Evolutionary conservation across 2,329 filamentous ascomycete species (phyloP).

Genomic region (Aspergillus viridinutans): DNA sequence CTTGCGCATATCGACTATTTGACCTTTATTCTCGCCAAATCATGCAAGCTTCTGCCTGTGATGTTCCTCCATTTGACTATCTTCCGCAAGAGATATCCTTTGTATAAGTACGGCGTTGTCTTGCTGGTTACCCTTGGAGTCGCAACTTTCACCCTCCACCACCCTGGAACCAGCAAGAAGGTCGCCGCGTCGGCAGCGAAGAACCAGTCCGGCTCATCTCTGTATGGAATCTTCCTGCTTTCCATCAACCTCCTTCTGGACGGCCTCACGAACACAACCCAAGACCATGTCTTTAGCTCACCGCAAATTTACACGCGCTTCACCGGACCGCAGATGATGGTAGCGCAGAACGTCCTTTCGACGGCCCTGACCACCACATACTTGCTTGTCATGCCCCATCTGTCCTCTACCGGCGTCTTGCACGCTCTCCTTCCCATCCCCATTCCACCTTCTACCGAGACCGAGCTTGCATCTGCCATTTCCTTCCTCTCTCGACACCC

Average conservation of each 20-base stretch:
- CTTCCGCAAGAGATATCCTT: conserved; percentile 81
- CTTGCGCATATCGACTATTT: conserved; percentile 96
- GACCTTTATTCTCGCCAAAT: conserved; percentile 94
- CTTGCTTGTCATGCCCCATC: conserved; percentile 71
- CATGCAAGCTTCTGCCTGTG: conserved; percentile 96
- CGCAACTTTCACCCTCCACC: conserved; percentile 88
- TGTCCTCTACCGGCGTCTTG: conserved; percentile 64
- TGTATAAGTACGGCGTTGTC: conserved; percentile 96
- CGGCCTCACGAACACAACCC: conserved; percentile 91
- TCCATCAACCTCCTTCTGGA: conserved; percentile 91
- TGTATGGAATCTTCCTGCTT: conserved; percentile 70
- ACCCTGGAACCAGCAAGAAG: conserved; percentile 58
- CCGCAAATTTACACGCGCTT: conserved; percentile 66
- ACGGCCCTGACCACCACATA: conserved; percentile 73
- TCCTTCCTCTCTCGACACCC: conserved; percentile 78
- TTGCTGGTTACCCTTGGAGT: conserved; percentile 87
- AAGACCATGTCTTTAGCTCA: conserved; percentile 84
- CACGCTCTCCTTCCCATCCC: conserved; percentile 64
- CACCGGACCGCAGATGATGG: conserved; percentile 98
- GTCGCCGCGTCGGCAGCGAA: conserved; percentile 44
- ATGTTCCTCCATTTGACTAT: conserved; percentile 95
- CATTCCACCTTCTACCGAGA: conserved; percentile 54
- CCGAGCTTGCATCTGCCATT: conserved; percentile 75
- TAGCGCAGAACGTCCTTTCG: conserved; percentile 86
- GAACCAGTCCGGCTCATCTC: conserved; percentile 62